phyloP scores from a whole-genome alignment of 2,329 filamentous ascomycete genomes.

The Curvularia lunata region DNA sequence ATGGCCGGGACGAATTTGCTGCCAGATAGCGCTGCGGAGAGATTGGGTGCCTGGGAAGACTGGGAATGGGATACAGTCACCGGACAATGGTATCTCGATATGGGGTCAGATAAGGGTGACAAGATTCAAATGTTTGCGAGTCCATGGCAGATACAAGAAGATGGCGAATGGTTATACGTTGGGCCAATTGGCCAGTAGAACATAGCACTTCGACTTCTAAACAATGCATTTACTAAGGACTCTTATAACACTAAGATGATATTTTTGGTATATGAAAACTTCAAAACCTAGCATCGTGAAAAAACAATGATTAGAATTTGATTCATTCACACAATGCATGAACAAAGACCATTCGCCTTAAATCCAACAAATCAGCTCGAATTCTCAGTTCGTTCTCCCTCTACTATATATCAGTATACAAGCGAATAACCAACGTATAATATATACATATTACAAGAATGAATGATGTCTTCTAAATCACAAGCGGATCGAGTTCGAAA shows the following conservation, averaged over 20 bases:
- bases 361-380: not conserved
- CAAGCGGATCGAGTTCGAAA: not conserved
- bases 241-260: too few species aligned
- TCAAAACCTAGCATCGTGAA: not conserved
- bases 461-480: not conserved
- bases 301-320: not conserved
- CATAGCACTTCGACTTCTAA: not conserved
- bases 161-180: slow-evolving; percentile 24
- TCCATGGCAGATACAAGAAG: slow-evolving; percentile 17
- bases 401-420: not conserved
- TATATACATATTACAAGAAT: not conserved
- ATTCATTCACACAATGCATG: not conserved
- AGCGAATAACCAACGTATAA: not conserved
- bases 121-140: slow-evolving; percentile 19
- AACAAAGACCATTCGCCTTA: not conserved
- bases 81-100: slow-evolving; percentile 25
- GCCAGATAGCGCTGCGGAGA: slow-evolving; percentile 16
- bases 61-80: slow-evolving; percentile 26
- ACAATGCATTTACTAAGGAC: not conserved
- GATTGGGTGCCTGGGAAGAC: slow-evolving; percentile 29
- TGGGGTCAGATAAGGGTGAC: slow-evolving; percentile 4
- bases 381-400: not conserved
- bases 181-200: slow-evolving; percentile 5
- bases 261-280: not conserved
- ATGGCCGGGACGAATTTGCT: slow-evolving; percentile 6